Base-by-base conservation (phyloP, 331 rosid species). In the Rosa hybrid region DNA sequence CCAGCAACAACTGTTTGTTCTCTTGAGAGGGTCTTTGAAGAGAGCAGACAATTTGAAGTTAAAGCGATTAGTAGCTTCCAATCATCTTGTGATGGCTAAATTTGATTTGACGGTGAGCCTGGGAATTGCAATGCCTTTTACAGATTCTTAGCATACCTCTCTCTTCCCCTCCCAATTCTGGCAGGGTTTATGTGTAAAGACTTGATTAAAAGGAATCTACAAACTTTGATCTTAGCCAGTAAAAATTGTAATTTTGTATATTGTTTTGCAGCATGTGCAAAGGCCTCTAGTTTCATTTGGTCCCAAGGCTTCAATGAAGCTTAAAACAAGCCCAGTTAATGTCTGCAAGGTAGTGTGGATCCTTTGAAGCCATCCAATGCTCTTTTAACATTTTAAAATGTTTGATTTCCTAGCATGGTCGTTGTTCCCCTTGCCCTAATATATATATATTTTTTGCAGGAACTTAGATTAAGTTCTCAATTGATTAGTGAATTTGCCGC, bases 21-120 rank as follows among this genome's bases (percentile, higher is more conserved):
- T 95, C 77, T 85, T 93, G 88, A 91, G 93, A 84, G 99, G 97
- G 79, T 95, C 99, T 81, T 78, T 95, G 73, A 93, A 90, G 89
- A 90, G 99, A 87, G 99, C 99, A 53, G 98, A 95, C 82, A 91
- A 86, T 86, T 88, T 95, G 51, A 92, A 93, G 89, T 89, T 93
- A 83, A 91, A 91, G 82, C 91, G 90, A 63, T 84, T 95, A 84
- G 91, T 90, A 87, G 96, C 99, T 75, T 93, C 98, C 83, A 95
- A 89, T 91, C 99, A 95, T 89, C 94, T 95, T 83, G 93, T 98
- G 65, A 89, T 93, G 96, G 97, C 97, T 23, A 91, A 92, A 84
- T 95, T 95, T 85, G 96, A 93, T 73, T 89, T 95, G 83, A 93
- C 93, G 90, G 99, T 95, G 87, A 86, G 84, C 81, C 51, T 41